Percentiles rank a stretch among this genome's conserved stretches.
phyloP scores from a whole-genome alignment of 768 basidiomycete genomes.

The Clathrus columnatus region DNA sequence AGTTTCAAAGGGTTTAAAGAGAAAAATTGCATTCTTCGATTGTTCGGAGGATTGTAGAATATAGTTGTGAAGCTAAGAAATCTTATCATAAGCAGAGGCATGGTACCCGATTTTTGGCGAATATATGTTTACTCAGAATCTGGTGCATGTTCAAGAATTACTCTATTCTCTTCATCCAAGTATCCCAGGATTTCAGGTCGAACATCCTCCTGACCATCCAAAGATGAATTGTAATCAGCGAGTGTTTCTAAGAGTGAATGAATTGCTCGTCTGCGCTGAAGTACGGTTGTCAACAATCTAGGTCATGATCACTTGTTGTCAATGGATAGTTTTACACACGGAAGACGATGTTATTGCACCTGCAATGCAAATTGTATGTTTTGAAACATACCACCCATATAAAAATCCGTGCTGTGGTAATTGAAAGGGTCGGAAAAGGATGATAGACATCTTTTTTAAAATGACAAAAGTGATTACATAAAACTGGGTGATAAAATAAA shows the following conservation, averaged over 20 bases:
- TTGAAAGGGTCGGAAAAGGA: slow-evolving; percentile 1
- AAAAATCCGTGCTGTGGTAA: not conserved
- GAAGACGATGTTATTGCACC: not conserved
- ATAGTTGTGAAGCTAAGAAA: not conserved
- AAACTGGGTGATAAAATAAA: not conserved
- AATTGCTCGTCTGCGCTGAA: not conserved
- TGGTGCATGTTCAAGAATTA: not conserved
- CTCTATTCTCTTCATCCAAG: not conserved
- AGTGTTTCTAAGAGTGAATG: not conserved
- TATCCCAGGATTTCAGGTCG: not conserved
- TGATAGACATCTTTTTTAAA: too few relatives aligned
- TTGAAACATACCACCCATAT: slow-evolving; percentile 7
- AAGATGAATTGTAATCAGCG: not conserved
- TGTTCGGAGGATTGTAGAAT: not conserved
- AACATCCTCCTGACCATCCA: not conserved
- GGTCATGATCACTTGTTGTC: too few relatives aligned
- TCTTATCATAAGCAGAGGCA: not conserved
- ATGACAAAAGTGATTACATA: too few relatives aligned
- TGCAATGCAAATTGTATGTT: not conserved
- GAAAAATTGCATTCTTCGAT: slow-evolving; percentile 4
- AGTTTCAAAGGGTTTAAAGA: slow-evolving; percentile 6
- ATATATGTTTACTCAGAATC: not conserved
- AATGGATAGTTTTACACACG: too few relatives aligned
- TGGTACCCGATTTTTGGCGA: not conserved
- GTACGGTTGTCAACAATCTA: too few relatives aligned